Evolutionary conservation across 192 early-diverging fungal genomes (phyloP), one percentile per base, ranked within the genome.

Genomic region (Backusella circina): DNA sequence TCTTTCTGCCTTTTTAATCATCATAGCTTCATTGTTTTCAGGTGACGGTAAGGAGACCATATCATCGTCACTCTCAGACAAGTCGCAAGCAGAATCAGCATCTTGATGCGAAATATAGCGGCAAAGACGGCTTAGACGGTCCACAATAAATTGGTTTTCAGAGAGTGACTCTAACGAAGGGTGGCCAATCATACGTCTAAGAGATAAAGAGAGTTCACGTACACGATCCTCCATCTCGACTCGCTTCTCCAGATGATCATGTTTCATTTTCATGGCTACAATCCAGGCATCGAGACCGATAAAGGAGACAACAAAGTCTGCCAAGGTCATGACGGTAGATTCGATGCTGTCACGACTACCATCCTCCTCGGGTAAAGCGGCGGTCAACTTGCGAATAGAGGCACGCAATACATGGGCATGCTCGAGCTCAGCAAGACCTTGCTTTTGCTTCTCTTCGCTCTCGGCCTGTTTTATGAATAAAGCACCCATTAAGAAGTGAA

Each of bases 301-400:
- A 8, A 75, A 51, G 2, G 39, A 41, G 18, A 75, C 68, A 7
- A 79, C 78, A 66, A 79, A 79, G n/a, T 79, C 78, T 5, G 73
- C 78, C 6, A 77, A 21, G 3, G 35, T 31, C 51, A 72, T 71
- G 10, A 67, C 61, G 21, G 57, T 65, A 54, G 64, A 39, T 50
- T 71, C 76, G 12, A 77, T 65, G 4, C 23, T 64, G 5, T 36
- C 50, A 44, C 38, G 69, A 28, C 10, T 21, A 28, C 10, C 9
- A 16, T 26, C 39, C 39, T 73, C 47, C 1, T 73, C 33, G 18
- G 50, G 15, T 8, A 30, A 39, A 9, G 30, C 10, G 3, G n/a
- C 32, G 15, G 5, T 9, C 12, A 73, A 28, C 31, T 73, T 73
- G 16, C 36, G 47, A 54, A 61, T 35, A 3, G 71, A 28, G 0